Evolutionary conservation across 1,284 basidiomycete species (phyloP).

Genomic region (Abortiporus biennis): DNA sequence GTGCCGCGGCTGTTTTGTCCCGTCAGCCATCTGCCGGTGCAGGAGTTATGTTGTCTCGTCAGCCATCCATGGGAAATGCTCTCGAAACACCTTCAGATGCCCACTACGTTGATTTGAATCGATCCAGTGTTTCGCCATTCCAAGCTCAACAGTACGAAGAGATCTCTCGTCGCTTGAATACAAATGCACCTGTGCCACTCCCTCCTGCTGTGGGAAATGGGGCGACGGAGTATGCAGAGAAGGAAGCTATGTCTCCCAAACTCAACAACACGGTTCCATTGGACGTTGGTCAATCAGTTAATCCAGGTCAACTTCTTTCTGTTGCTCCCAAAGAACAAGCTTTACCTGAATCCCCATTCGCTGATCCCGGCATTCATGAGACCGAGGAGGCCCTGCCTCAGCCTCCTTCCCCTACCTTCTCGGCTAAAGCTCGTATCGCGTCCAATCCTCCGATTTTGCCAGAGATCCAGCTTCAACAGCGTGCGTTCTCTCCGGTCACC

Average conservation of each 20-base stretch:
- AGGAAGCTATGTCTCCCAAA: conserved; percentile 8
- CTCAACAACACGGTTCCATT: conserved; percentile 4
- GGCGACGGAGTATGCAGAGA: neutral
- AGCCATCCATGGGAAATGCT: conserved; percentile 15
- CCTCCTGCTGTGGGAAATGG: no score
- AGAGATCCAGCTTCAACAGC: conserved; percentile 34
- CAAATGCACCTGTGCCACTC: conserved; percentile 32
- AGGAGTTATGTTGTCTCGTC: conserved; percentile 14
- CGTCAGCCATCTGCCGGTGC: conserved; percentile 13
- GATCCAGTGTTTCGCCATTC: conserved; percentile 66
- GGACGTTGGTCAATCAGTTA: conserved; percentile 2
- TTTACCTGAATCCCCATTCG: conserved; percentile 19
- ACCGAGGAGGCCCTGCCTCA: conserved; percentile 23
- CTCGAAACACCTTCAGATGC: conserved; percentile 15
- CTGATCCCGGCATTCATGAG: conserved; percentile 13
- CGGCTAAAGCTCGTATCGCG: conserved; percentile 34
- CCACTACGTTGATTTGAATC: conserved; percentile 55
- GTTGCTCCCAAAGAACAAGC: conserved; percentile 11
- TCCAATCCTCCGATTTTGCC: conserved; percentile 49
- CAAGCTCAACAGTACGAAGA: conserved; percentile 70
- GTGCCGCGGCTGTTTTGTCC: neutral
- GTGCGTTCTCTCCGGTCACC: conserved; percentile 30
- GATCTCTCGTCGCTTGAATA: conserved; percentile 50
- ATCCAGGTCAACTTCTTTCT: neutral
- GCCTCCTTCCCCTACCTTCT: conserved; percentile 34